Conservation (phyloP, 140 eudicot genomes). For the Anethum foeniculum region DNA sequence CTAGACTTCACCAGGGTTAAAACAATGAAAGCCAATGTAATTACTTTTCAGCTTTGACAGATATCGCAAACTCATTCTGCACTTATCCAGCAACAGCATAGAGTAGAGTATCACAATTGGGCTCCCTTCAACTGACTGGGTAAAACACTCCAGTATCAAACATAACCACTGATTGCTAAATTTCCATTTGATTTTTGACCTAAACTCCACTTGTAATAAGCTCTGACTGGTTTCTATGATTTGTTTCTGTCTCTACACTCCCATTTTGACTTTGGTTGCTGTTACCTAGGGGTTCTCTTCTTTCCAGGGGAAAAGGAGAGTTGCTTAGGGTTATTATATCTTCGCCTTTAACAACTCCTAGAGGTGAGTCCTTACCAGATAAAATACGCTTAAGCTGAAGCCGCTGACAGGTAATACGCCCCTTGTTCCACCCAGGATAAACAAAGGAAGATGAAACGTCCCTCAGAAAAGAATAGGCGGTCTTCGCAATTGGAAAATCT, state of each 20-base stretch:
- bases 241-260: conserved; percentile 20
- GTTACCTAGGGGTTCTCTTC: conserved; percentile 26
- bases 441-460: conserved; percentile 69
- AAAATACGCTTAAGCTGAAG: conserved; percentile 65
- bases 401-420: conserved; percentile 78
- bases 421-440: conserved; percentile 96
- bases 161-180: conserved; percentile 5
- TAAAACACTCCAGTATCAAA: not conserved
- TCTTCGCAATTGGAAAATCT: conserved; percentile 85
- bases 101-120: not conserved
- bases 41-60: not conserved
- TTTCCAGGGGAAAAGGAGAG: conserved; percentile 35
- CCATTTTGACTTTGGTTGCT: conserved; percentile 28
- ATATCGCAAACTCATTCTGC: not conserved
- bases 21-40: not conserved
- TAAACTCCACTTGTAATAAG: conserved; percentile 43
- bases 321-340: conserved; percentile 40
- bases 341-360: conserved; percentile 24
- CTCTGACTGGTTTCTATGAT: conserved; percentile 34
- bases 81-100: not conserved
- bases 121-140: conserved; percentile 6
- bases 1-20: conserved; percentile 1
- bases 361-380: conserved; percentile 29
- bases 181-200: not conserved
- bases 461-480: conserved; percentile 51